Base-by-base conservation (phyloP, 345 rosid species). In the Brassica nigra region DNA sequence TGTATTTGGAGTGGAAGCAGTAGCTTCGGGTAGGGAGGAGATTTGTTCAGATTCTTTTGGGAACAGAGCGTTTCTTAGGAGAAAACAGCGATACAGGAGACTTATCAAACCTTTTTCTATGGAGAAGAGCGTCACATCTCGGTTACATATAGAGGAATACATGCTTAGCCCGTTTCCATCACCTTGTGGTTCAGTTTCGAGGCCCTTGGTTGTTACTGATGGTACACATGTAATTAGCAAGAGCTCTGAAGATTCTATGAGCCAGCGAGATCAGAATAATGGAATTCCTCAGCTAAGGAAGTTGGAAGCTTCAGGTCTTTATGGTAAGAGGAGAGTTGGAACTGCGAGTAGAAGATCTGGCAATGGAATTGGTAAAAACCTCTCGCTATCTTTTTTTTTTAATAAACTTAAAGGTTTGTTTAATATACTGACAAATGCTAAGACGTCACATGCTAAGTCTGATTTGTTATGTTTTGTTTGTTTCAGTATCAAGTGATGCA, bases 61-160 rank as follows among this genome's bases (percentile, higher is more conserved):
- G 78, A 83, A 76, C 66, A 86, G 63, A 78, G 83, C 81, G 55
- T 66, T 84, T 78, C 83, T 88, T 52, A 84, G 88, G 83, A 79
- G 75, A 67, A 87, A 79, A 73, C 77, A 47, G 73, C 71, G 73
- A 2, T 54, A 39, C 8, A 44, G 23, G 15, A 86, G 36, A 66
- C 37, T 28, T 63, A 42, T 84, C 42, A 89, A 85, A 78, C 94
- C 97, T 10, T 74, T 83, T 80, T 88, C 93, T 69, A 71, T 88
- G 33, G 96, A 86, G 79, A 87, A 89, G 61, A 86, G 93, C 49
- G 80, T 88, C 15, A 66, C 89, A 86, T 86, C 98, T 79, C 96
- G 90, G 82, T 73, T 94, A 73, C 85, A 78, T 63, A 80, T 82
- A 44, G 84, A 86, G 76, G 93, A 87, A 49, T 78, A 83, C 66